Base-by-base conservation (phyloP, 2,329 filamentous ascomycete genomes). In the Sclerotinia trifoliorum region DNA sequence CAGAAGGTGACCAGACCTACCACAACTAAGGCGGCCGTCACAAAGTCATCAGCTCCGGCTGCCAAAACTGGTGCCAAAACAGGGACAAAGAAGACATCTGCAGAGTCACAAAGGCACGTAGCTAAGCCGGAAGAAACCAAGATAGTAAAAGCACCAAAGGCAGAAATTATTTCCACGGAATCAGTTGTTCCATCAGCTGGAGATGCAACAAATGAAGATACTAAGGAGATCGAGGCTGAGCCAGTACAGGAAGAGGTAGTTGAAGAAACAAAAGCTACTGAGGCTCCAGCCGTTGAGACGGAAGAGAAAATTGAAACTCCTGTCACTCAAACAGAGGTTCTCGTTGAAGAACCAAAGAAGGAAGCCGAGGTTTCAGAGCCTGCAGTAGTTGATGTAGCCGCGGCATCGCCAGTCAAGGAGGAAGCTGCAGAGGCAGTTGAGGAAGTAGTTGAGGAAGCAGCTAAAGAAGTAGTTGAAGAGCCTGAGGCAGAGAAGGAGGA, bases 151-250 rank as follows among this genome's bases (percentile, higher is more conserved):
- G 35, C 70, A 3, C 68, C 54, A 39, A 51, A 61, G 26, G 70
- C 74, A 13, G 68, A 74, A 10, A 66, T 72, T 3, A 65, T 69
- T 46, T 65, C 70, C 24, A 70, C 71, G 10, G 73, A 75, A 65
- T 70, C 74, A 39, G 72, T 69, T 15, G 71, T 66, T 32, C 64
- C 71, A 19, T 73, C 74, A 46, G 70, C 73, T 60, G 69, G 64
- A 48, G 57, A 49, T 54, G 51, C 66, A 54, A 67, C 65, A 35
- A 64, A 64, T 35, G 72, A 71, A 39, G 65, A 69, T 42, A 29
- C 32, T n/a, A 32, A 56, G 29, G 52, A 55, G 54, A 56, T 61
- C 19, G 67, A 66, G 5, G 56, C 39, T 39, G 54, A 69, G 54
- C 51, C 58, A 19, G 39, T 39, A n/a, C 46, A 52, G 51, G 63